Conservation (phyloP, 2,329 filamentous ascomycete species). For the Hirsutella rhossiliensis region DNA sequence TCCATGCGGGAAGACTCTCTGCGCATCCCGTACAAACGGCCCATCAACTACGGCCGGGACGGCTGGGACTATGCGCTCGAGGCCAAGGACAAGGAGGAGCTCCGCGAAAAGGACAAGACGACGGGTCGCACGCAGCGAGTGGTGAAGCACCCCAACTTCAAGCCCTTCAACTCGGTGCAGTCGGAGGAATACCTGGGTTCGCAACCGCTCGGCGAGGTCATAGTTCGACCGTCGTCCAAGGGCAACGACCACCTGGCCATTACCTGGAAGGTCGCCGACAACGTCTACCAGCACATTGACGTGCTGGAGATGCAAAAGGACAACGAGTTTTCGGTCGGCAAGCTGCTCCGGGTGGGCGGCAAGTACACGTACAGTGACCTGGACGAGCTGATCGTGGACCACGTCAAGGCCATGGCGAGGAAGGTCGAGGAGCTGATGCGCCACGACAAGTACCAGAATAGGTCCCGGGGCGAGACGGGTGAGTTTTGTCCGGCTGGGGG, state of each 20-base stretch:
- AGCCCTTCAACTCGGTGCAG: conserved; percentile 81
- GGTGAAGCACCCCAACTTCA: conserved; percentile 95
- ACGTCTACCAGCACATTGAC: conserved; percentile 95
- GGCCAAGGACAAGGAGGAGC: conserved; percentile 65
- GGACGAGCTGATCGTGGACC: conserved; percentile 92
- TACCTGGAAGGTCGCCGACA: conserved; percentile 95
- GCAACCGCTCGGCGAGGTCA: conserved; percentile 75
- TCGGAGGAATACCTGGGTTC: conserved; percentile 88
- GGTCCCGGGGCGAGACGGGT: conserved; percentile 74
- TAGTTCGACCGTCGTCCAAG: conserved; percentile 91
- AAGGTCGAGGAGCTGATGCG: conserved; percentile 96
- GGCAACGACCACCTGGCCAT: conserved; percentile 90
- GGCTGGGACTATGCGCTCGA: conserved; percentile 87
- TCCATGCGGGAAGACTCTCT: conserved; percentile 75
- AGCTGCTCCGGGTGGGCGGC: conserved; percentile 70
- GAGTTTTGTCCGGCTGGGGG: conserved; percentile 27
- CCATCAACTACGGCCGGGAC: conserved; percentile 58
- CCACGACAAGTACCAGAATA: conserved; percentile 85
- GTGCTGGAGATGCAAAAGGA: conserved; percentile 95
- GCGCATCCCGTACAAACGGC: conserved; percentile 57
- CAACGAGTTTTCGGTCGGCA: conserved; percentile 88
- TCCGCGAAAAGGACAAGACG: conserved; percentile 75
- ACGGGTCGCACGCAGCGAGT: conserved; percentile 83
- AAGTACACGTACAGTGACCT: conserved; percentile 92
- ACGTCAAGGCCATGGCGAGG: conserved; percentile 93